Conservation (phyloP, 495 filamentous ascomycete genomes). For the Neurospora sp. region DNA sequence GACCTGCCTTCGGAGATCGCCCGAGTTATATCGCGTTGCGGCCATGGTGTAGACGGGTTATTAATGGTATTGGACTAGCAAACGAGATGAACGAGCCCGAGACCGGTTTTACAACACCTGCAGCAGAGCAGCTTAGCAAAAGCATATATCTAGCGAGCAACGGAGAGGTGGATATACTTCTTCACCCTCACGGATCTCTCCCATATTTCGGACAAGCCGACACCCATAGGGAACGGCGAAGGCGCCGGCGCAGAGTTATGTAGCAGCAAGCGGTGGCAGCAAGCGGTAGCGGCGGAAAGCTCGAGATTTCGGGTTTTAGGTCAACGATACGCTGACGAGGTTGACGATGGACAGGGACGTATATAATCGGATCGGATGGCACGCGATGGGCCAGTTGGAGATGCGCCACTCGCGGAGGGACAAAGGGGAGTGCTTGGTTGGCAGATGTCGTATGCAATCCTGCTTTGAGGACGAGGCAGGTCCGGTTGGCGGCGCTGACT, state of each 20-base stretch:
- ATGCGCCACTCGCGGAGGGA: background rate
- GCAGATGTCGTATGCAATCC: background rate
- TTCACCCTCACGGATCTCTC: conserved; percentile 24
- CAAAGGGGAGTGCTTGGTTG: background rate
- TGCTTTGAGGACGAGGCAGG: background rate
- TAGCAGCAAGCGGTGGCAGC: background rate
- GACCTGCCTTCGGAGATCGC: conserved; percentile 38
- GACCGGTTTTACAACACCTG: conserved; percentile 23
- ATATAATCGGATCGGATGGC: background rate
- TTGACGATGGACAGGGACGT: background rate
- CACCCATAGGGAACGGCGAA: conserved; percentile 16
- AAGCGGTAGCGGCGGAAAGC: background rate
- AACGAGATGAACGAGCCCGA: conserved; percentile 8
- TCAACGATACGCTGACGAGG: background rate
- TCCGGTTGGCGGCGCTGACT: background rate
- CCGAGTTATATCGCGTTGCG: conserved; percentile 30
- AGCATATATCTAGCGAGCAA: background rate
- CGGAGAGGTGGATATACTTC: conserved; percentile 11
- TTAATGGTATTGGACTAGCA: conserved; percentile 7
- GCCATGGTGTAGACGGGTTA: conserved; percentile 24
- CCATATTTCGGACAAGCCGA: conserved; percentile 23
- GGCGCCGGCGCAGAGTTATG: background rate
- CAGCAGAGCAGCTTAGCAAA: conserved; percentile 3
- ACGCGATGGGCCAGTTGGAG: background rate
- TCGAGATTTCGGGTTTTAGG: background rate